phyloP scores from a whole-genome alignment of 1,284 basidiomycete genomes.

The Ustilago shanxiensis region DNA sequence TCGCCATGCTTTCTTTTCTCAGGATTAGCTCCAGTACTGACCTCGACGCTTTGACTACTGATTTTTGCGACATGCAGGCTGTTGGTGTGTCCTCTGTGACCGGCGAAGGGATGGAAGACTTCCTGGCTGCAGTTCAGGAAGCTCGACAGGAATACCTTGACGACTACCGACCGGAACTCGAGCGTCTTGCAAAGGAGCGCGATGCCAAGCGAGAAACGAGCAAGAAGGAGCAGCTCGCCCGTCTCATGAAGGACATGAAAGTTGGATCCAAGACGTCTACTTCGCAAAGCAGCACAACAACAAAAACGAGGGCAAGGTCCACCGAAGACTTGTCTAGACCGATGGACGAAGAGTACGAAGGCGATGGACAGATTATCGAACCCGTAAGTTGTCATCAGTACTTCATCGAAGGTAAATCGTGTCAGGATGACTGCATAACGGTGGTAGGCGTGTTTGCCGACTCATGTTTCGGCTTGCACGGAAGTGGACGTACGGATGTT shows the following conservation, averaged over 20 bases:
- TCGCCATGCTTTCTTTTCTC: neutral
- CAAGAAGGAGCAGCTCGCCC: conserved; percentile 78
- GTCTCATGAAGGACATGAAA: conserved; percentile 88
- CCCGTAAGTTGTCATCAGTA: conserved; percentile 54
- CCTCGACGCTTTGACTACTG: neutral
- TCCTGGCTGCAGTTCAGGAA: conserved; percentile 89
- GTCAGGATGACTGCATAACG: neutral
- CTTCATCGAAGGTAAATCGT: too few relatives aligned
- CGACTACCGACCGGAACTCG: conserved; percentile 91
- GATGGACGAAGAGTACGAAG: conserved; percentile 62
- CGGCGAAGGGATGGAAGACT: conserved; percentile 89
- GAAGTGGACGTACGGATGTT: neutral
- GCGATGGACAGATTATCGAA: conserved; percentile 69
- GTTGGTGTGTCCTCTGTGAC: conserved; percentile 97
- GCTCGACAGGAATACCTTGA: conserved; percentile 87
- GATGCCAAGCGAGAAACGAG: conserved; percentile 78
- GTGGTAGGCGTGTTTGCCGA: neutral
- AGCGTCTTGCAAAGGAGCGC: conserved; percentile 75
- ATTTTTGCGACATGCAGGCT: conserved; percentile 74
- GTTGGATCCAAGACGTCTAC: conserved; percentile 38
- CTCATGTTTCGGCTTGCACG: neutral
- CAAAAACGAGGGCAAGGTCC: conserved; percentile 21
- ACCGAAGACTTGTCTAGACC: conserved; percentile 42
- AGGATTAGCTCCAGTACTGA: conserved; percentile 5
- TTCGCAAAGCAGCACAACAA: neutral